Evolutionary conservation across 2,329 filamentous ascomycete genomes (phyloP), one percentile per base, ranked within the genome.

Genomic region (Drechslerella dactyloides): DNA sequence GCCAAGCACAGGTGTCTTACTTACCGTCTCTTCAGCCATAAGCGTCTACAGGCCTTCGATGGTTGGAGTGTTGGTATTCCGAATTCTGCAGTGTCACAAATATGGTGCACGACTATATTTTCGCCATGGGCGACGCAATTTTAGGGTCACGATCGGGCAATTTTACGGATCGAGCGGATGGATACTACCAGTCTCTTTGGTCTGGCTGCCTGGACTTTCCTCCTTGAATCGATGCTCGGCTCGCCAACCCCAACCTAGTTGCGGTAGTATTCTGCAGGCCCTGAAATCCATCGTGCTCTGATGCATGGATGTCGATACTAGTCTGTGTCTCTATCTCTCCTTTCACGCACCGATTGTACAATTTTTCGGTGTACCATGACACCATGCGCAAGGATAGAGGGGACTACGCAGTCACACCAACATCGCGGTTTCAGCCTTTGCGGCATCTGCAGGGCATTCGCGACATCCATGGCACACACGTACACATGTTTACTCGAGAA

Each of bases 161-260:
- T 48, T 48, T 21, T 48, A 48, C 44, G 21, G 21, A 48, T 48
- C 44, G 19, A 11, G 44, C 19, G n/a, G 44, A 48, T 48, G 19
- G 8, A 48, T 21, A 17, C 17, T 48, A 48, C 44, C 27, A 33
- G 27, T 33, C 19, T 48, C 19, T 19, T 48, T 23, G 44, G n/a
- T 2, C 8, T 21, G 44, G 11, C 44, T 48, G 44, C 44, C 44
- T 48, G 44, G 44, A 48, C 44, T 48, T 48, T 48, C 44, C 44
- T 19, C 17, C 44, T 21, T 23, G 44, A 19, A 48, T 48, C 11
- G 27, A 33, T 4, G 3, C 27, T 23, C 44, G 44, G 19, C 19
- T 48, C n/a, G 44, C 44, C 19, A 48, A 21, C 17, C n/a, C 19
- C 3, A 17, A 15, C 5, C n/a, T n/a, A 44, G 13, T 15, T 44